Conservation (phyloP, 2,329 filamentous ascomycete genomes). For the Fusarium agapanthi region DNA sequence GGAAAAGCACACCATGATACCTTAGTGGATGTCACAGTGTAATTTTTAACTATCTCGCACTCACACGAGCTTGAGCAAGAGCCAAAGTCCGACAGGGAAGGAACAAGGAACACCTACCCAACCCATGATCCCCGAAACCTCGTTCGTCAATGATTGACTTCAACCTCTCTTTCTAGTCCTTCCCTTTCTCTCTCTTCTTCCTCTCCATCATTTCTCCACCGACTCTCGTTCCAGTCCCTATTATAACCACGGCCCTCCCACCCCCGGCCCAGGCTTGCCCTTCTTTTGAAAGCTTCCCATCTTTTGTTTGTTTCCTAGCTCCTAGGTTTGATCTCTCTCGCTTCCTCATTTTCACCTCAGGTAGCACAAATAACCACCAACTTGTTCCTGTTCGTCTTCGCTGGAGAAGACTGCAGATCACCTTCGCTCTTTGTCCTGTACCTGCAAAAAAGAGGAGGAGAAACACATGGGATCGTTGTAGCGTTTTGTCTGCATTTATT, state of each 20-base stretch:
- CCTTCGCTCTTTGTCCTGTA: slow-evolving; percentile 36
- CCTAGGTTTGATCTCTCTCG: slow-evolving; percentile 16
- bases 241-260: slow-evolving; percentile 39
- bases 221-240: slow-evolving; percentile 40
- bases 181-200: slow-evolving; percentile 18
- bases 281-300: slow-evolving; percentile 18
- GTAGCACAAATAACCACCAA: slow-evolving; percentile 8
- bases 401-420: slow-evolving; percentile 32
- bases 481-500: slow-evolving; percentile 30
- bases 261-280: slow-evolving; percentile 11
- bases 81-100: slow-evolving; percentile 26
- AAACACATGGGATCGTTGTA: slow-evolving; percentile 19
- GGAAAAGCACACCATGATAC: not conserved
- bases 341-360: slow-evolving; percentile 23
- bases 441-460: slow-evolving; percentile 5
- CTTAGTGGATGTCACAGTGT: slow-evolving; percentile 26
- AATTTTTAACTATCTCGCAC: slow-evolving; percentile 4
- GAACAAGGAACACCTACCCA: slow-evolving; percentile 30
- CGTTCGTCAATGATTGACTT: slow-evolving; percentile 34
- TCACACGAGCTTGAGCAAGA: slow-evolving; percentile 19
- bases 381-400: slow-evolving; percentile 27
- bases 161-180: slow-evolving; percentile 23
- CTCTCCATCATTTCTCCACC: slow-evolving; percentile 34
- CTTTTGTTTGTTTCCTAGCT: slow-evolving; percentile 30
- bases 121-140: slow-evolving; percentile 35